phyloP scores from a whole-genome alignment of 139 green algal species.

The Ettlia oleoabundans region DNA sequence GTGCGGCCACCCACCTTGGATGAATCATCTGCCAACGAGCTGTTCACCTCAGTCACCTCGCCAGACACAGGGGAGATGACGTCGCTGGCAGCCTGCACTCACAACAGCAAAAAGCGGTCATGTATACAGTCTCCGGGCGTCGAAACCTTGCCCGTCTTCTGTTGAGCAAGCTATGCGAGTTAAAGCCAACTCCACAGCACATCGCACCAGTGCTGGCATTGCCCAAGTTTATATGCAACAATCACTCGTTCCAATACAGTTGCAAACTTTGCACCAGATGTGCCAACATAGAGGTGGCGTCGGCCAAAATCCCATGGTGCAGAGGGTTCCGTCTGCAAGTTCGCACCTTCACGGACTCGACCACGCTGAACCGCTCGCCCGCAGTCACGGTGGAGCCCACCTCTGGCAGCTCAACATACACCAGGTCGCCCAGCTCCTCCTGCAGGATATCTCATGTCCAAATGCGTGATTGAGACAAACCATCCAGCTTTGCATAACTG shows the following conservation, averaged over 20 bases:
- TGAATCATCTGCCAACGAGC: conserved; percentile 77
- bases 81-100: conserved; percentile 88
- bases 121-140: neutral
- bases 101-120: neutral
- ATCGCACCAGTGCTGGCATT: neutral
- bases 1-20: conserved; percentile 8
- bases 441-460: no score
- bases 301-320: no score
- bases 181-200: no score
- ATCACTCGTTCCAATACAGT: no score
- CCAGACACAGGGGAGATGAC: conserved; percentile 93
- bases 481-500: neutral
- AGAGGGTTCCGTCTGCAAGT: no score
- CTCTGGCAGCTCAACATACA: conserved; percentile 98
- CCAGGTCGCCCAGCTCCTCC: conserved; percentile 94
- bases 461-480: neutral
- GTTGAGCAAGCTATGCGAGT: no score
- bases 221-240: no score
- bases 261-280: no score
- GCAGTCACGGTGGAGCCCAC: conserved; percentile 85
- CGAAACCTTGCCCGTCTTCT: no score
- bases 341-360: conserved; percentile 97
- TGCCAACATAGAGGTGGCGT: no score
- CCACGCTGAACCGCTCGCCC: conserved; percentile 92
- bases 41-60: conserved; percentile 91